Conservation (phyloP, 139 green algal species). For the Micractinium conductrix region DNA sequence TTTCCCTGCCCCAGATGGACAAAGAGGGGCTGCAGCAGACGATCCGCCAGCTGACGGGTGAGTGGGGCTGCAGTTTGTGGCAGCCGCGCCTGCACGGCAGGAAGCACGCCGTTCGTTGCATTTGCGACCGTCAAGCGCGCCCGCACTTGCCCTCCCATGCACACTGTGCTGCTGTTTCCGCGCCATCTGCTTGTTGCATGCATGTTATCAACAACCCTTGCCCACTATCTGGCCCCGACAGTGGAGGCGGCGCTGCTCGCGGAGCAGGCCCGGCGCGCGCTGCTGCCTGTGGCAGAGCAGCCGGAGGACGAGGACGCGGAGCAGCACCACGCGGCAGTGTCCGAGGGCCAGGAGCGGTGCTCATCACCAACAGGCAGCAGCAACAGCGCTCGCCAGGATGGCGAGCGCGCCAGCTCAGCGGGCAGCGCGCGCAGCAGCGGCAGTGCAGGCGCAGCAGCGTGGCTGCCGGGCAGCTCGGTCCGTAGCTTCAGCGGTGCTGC, state of each 20-base stretch:
- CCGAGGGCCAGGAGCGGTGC: too few relatives aligned
- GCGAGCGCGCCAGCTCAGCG: background rate
- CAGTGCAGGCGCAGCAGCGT: background rate
- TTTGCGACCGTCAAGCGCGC: too few relatives aligned
- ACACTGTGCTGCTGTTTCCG: too few relatives aligned
- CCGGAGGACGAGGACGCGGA: background rate
- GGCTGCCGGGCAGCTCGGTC: background rate
- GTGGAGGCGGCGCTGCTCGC: conserved; percentile 12
- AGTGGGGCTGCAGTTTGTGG: too few relatives aligned
- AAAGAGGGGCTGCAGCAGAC: conserved; percentile 13
- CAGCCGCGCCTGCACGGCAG: too few relatives aligned
- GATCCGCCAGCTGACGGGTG: background rate
- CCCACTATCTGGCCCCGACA: too few relatives aligned
- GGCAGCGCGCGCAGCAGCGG: background rate
- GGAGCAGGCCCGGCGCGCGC: conserved; percentile 10
- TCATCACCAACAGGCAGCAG: background rate
- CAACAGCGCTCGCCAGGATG: background rate
- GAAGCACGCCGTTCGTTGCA: too few relatives aligned
- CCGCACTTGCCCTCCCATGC: too few relatives aligned
- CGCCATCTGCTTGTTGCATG: too few relatives aligned
- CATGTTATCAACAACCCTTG: too few relatives aligned
- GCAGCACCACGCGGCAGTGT: background rate
- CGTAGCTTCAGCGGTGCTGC: background rate
- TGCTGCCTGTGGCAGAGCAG: background rate
- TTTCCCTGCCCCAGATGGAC: background rate